Conservation (phyloP, 169 alveolate genomes). For the Cytauxzoon felis region DNA sequence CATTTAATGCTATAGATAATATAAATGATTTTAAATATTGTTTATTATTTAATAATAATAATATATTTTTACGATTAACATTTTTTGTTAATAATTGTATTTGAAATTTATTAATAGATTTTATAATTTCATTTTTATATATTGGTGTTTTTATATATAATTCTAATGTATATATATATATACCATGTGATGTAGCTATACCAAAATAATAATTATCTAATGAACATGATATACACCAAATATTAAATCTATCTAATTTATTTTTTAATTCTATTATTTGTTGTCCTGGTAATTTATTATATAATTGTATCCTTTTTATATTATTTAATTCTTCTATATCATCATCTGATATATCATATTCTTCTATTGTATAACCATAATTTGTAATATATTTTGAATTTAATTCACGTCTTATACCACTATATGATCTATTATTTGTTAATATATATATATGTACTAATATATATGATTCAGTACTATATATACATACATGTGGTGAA, state of each 20-base stretch:
- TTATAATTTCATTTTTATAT: slow-evolving; percentile 31
- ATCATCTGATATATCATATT: slow-evolving; percentile 53
- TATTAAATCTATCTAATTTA: slow-evolving; percentile 30
- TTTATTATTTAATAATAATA: slow-evolving; percentile 52
- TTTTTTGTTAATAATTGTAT: slow-evolving; percentile 76
- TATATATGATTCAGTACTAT: slow-evolving; percentile 62
- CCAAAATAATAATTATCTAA: slow-evolving; percentile 63
- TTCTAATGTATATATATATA: slow-evolving; percentile 48
- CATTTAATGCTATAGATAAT: slow-evolving; percentile 75
- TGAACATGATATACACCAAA: slow-evolving; percentile 49
- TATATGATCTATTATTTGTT: slow-evolving; percentile 63
- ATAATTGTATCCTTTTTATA: slow-evolving; percentile 56
- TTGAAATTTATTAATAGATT: slow-evolving; percentile 63
- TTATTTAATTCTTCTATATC: slow-evolving; percentile 61
- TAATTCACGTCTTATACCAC: slow-evolving; percentile 62
- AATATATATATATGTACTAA: slow-evolving; percentile 56
- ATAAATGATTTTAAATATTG: slow-evolving; percentile 72
- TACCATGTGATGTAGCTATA: slow-evolving; percentile 62
- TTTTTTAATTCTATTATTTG: slow-evolving; percentile 54
- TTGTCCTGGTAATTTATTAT: slow-evolving; percentile 68
- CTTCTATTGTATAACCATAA: slow-evolving; percentile 47
- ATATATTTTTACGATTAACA: slow-evolving; percentile 67
- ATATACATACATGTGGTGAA: slow-evolving; percentile 70
- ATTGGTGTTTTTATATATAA: slow-evolving; percentile 42
- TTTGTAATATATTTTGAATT: slow-evolving; percentile 67